Evolutionary conservation across 345 rosid genomes (phyloP).

Genomic region (Laguncularia racemosa): DNA sequence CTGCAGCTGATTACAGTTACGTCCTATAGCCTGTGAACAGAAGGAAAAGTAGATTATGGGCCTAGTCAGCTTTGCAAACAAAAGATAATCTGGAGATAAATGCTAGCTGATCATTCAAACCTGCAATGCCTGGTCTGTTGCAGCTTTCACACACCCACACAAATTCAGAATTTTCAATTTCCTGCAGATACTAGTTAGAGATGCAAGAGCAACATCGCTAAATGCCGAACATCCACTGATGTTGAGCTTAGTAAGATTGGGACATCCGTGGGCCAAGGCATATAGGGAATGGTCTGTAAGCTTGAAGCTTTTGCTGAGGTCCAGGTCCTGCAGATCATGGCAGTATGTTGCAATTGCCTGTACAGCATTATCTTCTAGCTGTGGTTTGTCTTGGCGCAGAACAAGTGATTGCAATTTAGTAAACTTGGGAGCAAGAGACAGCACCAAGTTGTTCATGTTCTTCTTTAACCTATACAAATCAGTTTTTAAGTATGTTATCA

Average conservation of each 20-base stretch:
- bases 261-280: constrained; percentile 80
- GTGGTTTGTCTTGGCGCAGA: constrained; percentile 86
- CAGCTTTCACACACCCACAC: constrained; percentile 86
- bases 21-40: constrained; percentile 69
- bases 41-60: background rate
- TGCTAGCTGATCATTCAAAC: constrained; percentile 15
- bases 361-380: constrained; percentile 75
- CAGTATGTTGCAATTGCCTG: constrained; percentile 75
- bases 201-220: constrained; percentile 53
- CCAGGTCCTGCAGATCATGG: constrained; percentile 77
- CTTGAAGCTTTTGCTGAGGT: constrained; percentile 93
- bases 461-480: constrained; percentile 56
- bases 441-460: constrained; percentile 76
- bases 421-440: constrained; percentile 76
- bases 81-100: background rate
- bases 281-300: constrained; percentile 61
- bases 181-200: constrained; percentile 47
- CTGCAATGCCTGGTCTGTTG: constrained; percentile 77
- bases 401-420: constrained; percentile 58
- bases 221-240: constrained; percentile 86
- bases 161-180: constrained; percentile 69
- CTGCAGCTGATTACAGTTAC: constrained; percentile 63
- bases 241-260: constrained; percentile 73
- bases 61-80: background rate
- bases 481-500: background rate